phyloP scores from a whole-genome alignment of 164 flowering plant species.

The Aristolochia contorta region DNA sequence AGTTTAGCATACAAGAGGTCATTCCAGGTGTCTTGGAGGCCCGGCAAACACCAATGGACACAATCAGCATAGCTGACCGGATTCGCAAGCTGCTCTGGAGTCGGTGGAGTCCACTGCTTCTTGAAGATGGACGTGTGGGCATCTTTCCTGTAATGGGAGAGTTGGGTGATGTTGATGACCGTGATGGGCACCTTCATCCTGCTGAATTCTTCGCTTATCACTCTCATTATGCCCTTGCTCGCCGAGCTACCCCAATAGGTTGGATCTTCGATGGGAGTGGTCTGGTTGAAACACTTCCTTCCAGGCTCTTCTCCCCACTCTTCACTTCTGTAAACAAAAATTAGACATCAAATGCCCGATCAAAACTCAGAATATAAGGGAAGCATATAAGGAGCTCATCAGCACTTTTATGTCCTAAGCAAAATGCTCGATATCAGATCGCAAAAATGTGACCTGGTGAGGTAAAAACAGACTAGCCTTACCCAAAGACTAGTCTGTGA shows the following conservation, averaged over 20 bases:
- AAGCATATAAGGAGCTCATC: too few species aligned
- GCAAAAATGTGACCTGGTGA: too few species aligned
- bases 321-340: constrained; percentile 34
- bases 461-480: too few species aligned
- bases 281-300: constrained; percentile 69
- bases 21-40: constrained; percentile 94
- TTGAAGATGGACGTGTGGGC: constrained; percentile 87
- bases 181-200: constrained; percentile 49
- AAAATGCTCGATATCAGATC: too few species aligned
- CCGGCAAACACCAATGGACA: constrained; percentile 91
- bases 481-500: too few species aligned
- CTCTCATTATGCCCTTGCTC: constrained; percentile 53
- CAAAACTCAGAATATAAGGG: too few species aligned
- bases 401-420: too few species aligned
- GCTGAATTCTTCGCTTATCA: constrained; percentile 54
- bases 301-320: constrained; percentile 71
- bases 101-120: constrained; percentile 81
- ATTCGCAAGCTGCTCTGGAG: constrained; percentile 61
- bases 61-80: constrained; percentile 84
- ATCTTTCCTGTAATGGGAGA: constrained; percentile 74
- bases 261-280: constrained; percentile 53
- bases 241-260: constrained; percentile 61
- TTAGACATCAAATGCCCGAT: background rate
- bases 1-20: constrained; percentile 75
- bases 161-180: constrained; percentile 79